phyloP scores from a whole-genome alignment of 2,329 filamentous ascomycete species.

The Coniochaeta sp. region DNA sequence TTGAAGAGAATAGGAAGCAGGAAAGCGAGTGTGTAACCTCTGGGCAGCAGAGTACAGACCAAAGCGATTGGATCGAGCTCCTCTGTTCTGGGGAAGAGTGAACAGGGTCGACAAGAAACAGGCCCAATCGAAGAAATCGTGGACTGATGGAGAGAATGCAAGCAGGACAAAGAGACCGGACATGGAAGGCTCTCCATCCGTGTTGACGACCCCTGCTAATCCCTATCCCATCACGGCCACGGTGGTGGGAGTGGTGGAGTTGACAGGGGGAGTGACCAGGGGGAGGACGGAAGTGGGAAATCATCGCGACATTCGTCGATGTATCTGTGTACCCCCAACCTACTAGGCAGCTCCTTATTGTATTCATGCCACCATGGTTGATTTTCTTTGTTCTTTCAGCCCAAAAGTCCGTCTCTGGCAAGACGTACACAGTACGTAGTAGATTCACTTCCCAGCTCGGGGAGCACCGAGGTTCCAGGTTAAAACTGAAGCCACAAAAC shows the following conservation, averaged over 20 bases:
- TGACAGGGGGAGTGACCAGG: not conserved
- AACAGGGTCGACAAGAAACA: not conserved
- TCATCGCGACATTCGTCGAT: not conserved
- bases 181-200: not conserved
- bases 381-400: not conserved
- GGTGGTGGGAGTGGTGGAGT: not conserved
- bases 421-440: too few relatives aligned
- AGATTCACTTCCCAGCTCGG: too few relatives aligned
- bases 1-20: not conserved
- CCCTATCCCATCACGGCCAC: not conserved
- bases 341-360: too few relatives aligned
- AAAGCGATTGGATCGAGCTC: not conserved
- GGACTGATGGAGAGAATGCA: not conserved
- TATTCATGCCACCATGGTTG: not conserved
- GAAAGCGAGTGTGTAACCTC: slow-evolving; percentile 1
- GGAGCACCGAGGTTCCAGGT: too few relatives aligned
- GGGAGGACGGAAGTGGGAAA: not conserved
- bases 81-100: not conserved
- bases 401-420: not conserved
- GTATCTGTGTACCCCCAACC: not conserved
- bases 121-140: not conserved
- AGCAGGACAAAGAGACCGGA: not conserved
- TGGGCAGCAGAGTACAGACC: not conserved
- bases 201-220: not conserved
- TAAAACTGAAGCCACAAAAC: too few relatives aligned